Base-by-base conservation (phyloP, 163 green algal genomes). In the Coccomyxa subellipsoidea region DNA sequence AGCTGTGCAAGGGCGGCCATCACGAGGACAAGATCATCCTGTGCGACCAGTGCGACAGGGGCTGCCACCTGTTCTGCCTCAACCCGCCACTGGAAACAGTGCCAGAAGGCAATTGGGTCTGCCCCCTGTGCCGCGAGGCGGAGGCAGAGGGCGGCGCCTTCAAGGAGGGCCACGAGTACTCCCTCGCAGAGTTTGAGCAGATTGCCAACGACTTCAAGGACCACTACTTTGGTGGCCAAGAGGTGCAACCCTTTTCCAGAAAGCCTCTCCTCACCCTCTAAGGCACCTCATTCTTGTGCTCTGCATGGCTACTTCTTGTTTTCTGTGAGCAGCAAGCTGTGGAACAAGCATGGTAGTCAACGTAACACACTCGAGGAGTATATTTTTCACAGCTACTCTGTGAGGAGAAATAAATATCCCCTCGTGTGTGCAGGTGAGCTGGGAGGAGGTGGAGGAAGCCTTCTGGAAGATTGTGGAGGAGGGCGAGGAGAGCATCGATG, bases 401-500 rank as follows among this genome's bases (percentile, higher is more conserved):
- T n/a, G n/a, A n/a, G n/a, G n/a, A n/a, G n/a, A n/a, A n/a, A n/a
- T n/a, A n/a, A n/a, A n/a, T n/a, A n/a, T n/a, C n/a, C n/a, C n/a
- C n/a, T n/a, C n/a, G 23, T 59, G n/a, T 27, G 66, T 82, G 81
- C 88, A 93, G 89, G 84, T 84, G 1, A 90, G 38, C 36, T 47
- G 66, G 38, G 84, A 90, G 32, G 87, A 92, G 37, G 70, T 93
- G 4, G 94, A 97, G 88, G 80, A 37, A 3, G 92, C 93, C 76
- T 97, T 95, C 83, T 97, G 94, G 94, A 78, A 89, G 12, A 87
- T 97, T 7, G 91, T 97, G 54, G 94, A 96, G 80, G 84, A 88
- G 6, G 92, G 83, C 4, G 93, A 96, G 77, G 93, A 97, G 81
- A 82, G 87, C 5, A 85, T 94, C 40, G 92, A 96, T 77, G 93